A percentile compares a stretch with the other conserved stretches of the same genome.
Evolutionary conservation across 2,329 filamentous ascomycete species (phyloP).

Genomic region (Arthrobotrys entomopaga): DNA sequence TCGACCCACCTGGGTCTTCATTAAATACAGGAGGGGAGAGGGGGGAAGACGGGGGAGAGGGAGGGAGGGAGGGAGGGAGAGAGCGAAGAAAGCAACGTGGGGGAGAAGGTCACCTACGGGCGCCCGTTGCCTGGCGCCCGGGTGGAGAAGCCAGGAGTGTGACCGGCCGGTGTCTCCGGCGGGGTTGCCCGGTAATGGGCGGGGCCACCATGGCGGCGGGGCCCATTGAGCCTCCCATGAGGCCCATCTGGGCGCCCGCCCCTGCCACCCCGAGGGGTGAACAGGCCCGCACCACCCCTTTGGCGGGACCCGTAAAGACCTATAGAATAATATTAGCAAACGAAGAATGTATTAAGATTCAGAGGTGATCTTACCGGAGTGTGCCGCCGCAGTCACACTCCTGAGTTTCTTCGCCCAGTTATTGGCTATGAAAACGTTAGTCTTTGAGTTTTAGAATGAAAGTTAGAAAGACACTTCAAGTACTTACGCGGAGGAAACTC

Average conservation of each 20-base stretch:
- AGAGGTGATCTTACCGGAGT: slow-evolving; percentile 30
- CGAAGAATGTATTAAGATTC: neutral
- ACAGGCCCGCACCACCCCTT: neutral
- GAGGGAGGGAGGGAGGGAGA: no score
- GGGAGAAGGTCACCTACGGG: no score
- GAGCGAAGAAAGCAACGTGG: no score
- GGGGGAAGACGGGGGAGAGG: no score
- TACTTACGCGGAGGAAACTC: slow-evolving; percentile 48
- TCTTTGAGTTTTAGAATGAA: neutral
- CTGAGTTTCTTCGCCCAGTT: slow-evolving; percentile 33
- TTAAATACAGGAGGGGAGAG: no score
- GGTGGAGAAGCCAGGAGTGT: no score
- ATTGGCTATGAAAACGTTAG: slow-evolving; percentile 27
- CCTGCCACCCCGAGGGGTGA: neutral
- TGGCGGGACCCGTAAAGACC: slow-evolving; percentile 24
- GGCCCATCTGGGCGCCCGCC: neutral
- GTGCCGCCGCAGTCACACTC: slow-evolving; percentile 32
- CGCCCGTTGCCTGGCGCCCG: no score
- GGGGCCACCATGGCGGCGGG: no score
- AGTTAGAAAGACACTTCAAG: neutral
- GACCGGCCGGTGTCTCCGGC: no score
- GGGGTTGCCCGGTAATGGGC: no score
- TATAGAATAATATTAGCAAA: neutral
- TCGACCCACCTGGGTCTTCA: no score
- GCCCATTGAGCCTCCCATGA: neutral